Conservation (phyloP, 2,329 filamentous ascomycete species). For the Aspergillus udagawae region DNA sequence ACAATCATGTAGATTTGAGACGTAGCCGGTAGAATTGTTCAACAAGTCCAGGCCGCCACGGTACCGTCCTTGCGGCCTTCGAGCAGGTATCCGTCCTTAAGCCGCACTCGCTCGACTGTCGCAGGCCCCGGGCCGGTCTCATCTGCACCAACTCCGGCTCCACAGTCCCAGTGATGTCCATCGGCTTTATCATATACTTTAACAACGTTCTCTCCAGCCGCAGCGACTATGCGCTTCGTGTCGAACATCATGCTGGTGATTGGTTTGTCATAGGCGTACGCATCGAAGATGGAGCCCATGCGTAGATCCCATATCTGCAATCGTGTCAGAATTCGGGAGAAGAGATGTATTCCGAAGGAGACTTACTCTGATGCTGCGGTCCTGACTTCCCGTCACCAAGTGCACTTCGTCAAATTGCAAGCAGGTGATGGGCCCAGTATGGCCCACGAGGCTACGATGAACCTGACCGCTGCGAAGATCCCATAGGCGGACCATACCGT, state of each 20-base stretch:
- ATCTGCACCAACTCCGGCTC: constrained; percentile 67
- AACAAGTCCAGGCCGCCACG: constrained; percentile 87
- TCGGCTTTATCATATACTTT: constrained; percentile 99
- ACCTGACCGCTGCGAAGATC: constrained; percentile 95
- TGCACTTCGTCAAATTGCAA: constrained; percentile 96
- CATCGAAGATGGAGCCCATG: constrained; percentile 91
- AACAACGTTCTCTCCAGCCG: constrained; percentile 86
- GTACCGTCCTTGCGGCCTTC: constrained; percentile 85
- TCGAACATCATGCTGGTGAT: constrained; percentile 99
- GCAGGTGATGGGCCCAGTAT: constrained; percentile 90
- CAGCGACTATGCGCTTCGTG: constrained; percentile 78
- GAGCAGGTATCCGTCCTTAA: constrained; percentile 90
- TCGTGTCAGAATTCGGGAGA: not conserved
- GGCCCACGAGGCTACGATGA: constrained; percentile 90
- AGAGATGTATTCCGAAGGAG: not conserved
- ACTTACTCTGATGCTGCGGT: constrained; percentile 88
- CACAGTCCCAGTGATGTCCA: constrained; percentile 93
- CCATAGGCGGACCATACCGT: constrained; percentile 96
- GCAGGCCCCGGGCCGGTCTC: constrained; percentile 62
- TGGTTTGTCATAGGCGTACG: constrained; percentile 88
- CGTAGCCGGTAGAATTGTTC: constrained; percentile 8
- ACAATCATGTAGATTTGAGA: not conserved
- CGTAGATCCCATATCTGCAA: constrained; percentile 95
- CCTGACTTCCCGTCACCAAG: constrained; percentile 85
- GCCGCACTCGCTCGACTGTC: constrained; percentile 77